Conservation (phyloP, 179 eudicot species). For the Spergularia azorica region DNA sequence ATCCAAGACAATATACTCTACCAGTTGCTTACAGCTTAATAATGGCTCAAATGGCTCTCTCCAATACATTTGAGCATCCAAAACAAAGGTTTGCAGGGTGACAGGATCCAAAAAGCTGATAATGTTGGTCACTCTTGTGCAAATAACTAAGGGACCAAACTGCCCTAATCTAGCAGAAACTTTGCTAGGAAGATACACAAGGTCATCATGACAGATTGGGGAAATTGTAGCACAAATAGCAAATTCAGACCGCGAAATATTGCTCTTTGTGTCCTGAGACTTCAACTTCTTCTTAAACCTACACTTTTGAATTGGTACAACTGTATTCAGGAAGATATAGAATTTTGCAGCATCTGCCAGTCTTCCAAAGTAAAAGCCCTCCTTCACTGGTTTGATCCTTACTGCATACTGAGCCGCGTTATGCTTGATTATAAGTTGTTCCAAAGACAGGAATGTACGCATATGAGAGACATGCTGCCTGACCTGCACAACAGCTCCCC, state of each 20-base stretch:
- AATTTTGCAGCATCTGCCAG: constrained; percentile 47
- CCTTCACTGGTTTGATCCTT: constrained; percentile 38
- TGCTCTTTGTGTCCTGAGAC: constrained; percentile 48
- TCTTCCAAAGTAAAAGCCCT: constrained; percentile 53
- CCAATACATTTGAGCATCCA: constrained; percentile 56
- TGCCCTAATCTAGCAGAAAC: constrained; percentile 39
- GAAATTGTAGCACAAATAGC: constrained; percentile 42
- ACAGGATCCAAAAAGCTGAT: constrained; percentile 48
- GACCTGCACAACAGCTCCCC: constrained; percentile 53
- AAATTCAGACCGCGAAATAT: constrained; percentile 35
- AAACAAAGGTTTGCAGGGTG: constrained; percentile 38
- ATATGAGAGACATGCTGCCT: constrained; percentile 52
- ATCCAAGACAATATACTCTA: constrained; percentile 50
- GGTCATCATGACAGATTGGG: constrained; percentile 53
- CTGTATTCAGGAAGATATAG: constrained; percentile 38
- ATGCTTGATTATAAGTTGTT: constrained; percentile 46
- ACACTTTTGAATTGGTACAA: constrained; percentile 37
- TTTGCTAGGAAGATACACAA: constrained; percentile 48
- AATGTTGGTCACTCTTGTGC: constrained; percentile 43
- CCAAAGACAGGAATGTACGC: constrained; percentile 49
- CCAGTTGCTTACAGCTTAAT: constrained; percentile 49
- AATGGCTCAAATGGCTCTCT: constrained; percentile 46
- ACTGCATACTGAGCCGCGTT: constrained; percentile 39
- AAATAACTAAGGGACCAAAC: constrained; percentile 50
- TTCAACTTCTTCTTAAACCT: constrained; percentile 39